Conservation (phyloP, 1,139 yeast genomes). For the Tardiomyces depauwii region DNA sequence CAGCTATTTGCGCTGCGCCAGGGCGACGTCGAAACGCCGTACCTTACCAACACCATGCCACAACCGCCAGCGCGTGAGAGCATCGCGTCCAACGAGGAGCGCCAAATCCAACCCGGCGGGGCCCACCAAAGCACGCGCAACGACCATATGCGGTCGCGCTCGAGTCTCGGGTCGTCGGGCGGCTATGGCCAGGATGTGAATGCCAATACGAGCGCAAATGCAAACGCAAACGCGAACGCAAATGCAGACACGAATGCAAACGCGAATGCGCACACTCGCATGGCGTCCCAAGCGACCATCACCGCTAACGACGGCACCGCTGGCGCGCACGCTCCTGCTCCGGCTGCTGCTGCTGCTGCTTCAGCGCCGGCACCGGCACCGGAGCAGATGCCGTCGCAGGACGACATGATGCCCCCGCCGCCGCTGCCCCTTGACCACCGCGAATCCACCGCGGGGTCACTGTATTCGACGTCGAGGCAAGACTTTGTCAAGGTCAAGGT, state of each 20-base stretch:
- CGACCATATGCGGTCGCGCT: not conserved
- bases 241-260: not conserved
- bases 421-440: not conserved
- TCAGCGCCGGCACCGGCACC: not conserved
- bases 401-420: not conserved
- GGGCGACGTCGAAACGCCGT: slow-evolving; percentile 42
- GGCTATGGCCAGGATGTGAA: too few relatives aligned
- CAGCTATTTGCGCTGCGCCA: slow-evolving; percentile 58
- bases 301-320: not conserved
- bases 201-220: not conserved
- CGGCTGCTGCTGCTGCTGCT: not conserved
- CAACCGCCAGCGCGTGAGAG: slow-evolving; percentile 19
- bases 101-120: not conserved
- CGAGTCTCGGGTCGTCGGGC: too few relatives aligned
- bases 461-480: slow-evolving; percentile 9
- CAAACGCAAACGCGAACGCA: not conserved
- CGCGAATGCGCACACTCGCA: not conserved
- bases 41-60: slow-evolving; percentile 32
- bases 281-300: not conserved
- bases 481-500: slow-evolving; percentile 62
- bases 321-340: not conserved
- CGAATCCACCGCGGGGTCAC: not conserved
- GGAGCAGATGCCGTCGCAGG: not conserved
- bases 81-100: not conserved
- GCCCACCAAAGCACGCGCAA: not conserved